Conservation (phyloP, 495 filamentous ascomycete genomes). For the Neurospora sp. region DNA sequence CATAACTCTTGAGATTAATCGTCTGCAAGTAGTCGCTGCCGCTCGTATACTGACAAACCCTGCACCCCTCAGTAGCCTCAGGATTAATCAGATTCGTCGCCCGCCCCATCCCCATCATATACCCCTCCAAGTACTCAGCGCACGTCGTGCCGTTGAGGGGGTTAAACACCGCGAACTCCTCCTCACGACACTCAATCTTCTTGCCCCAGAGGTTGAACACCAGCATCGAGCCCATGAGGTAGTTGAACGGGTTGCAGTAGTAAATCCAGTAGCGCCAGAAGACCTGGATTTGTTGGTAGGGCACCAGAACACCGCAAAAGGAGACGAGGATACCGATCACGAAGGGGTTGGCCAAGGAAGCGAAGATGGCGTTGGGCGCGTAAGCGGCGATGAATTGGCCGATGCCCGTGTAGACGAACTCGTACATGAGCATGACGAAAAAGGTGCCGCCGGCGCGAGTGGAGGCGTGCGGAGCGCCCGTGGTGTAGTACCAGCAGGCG, state of each 20-base stretch:
- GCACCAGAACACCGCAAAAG: constrained; percentile 47
- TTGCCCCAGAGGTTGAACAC: constrained; percentile 15
- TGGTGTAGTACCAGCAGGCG: constrained; percentile 50
- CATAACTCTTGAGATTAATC: constrained; percentile 26
- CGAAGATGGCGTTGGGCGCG: constrained; percentile 45
- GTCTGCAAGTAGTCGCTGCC: constrained; percentile 45
- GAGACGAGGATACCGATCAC: constrained; percentile 40
- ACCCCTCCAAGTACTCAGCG: constrained; percentile 17
- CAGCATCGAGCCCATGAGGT: constrained; percentile 37
- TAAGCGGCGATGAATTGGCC: constrained; percentile 37
- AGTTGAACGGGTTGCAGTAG: constrained; percentile 47
- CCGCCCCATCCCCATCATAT: constrained; percentile 16
- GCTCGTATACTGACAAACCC: constrained; percentile 50
- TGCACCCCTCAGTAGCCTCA: constrained; percentile 36
- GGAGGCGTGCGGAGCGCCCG: constrained; percentile 35
- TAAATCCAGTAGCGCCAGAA: constrained; percentile 42
- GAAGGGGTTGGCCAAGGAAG: constrained; percentile 41
- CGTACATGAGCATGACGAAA: constrained; percentile 38
- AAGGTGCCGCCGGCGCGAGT: constrained; percentile 33
- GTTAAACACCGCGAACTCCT: constrained; percentile 18
- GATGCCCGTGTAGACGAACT: constrained; percentile 39
- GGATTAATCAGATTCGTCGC: constrained; percentile 31
- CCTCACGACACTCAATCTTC: constrained; percentile 4
- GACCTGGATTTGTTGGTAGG: constrained; percentile 38
- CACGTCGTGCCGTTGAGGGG: constrained; percentile 17